Evolutionary conservation across 2,329 filamentous ascomycete species (phyloP).

Genomic region (Metarhizium sp.): DNA sequence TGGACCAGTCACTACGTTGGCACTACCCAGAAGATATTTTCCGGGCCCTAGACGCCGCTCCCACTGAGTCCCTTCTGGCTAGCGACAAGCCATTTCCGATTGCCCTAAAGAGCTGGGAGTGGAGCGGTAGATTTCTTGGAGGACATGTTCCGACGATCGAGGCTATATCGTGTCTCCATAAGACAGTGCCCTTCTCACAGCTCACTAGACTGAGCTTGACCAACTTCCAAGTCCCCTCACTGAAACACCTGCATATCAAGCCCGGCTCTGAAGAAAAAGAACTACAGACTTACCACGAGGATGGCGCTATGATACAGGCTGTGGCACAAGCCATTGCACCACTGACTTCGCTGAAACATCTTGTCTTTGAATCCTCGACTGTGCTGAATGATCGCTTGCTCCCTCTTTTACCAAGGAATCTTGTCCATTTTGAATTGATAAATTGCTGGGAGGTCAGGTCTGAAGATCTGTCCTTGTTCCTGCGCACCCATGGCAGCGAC

Average conservation of each 20-base stretch:
- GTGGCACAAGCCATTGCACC: conserved; percentile 23
- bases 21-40: conserved; percentile 60
- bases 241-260: conserved; percentile 26
- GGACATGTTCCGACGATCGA: conserved; percentile 34
- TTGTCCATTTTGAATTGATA: conserved; percentile 62
- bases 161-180: conserved; percentile 44
- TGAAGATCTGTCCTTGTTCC: conserved; percentile 53
- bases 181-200: conserved; percentile 43
- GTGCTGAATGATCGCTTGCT: conserved; percentile 61
- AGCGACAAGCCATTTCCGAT: conserved; percentile 23
- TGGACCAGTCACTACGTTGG: conserved; percentile 54
- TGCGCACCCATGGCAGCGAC: conserved; percentile 56
- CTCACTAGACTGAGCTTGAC: conserved; percentile 50
- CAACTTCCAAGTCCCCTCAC: conserved; percentile 51
- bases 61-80: conserved; percentile 22
- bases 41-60: conserved; percentile 47
- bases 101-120: conserved; percentile 47
- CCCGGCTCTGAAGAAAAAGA: conserved; percentile 20
- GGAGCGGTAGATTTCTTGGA: conserved; percentile 47
- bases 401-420: conserved; percentile 53
- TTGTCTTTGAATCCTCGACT: conserved; percentile 68
- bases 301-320: conserved; percentile 31
- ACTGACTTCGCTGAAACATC: conserved; percentile 54
- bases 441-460: conserved; percentile 73
- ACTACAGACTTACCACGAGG: conserved; percentile 24